These are phyloP conservation scores for Dendrothele bispora DNA, from an alignment of 768 basidiomycete species.

Conservation along the genomic window DNA sequence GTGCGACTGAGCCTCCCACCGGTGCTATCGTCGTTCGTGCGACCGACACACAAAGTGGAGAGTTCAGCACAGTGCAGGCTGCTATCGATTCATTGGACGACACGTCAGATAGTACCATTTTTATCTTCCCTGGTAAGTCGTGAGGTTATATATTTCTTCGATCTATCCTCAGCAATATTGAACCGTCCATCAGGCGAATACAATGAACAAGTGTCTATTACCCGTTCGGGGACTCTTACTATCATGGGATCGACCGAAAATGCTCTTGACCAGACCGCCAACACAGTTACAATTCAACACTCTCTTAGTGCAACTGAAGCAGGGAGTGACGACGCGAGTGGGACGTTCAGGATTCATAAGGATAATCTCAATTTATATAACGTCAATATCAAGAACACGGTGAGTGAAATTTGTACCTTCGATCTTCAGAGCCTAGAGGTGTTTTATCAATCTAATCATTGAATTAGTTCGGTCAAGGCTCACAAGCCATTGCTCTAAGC, in stretches of 20 bases:
- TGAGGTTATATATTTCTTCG: not conserved
- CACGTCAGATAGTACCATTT: slow-evolving; percentile 15
- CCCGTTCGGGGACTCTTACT: slow-evolving; percentile 12
- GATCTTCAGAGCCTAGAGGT: not conserved
- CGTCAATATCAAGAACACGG: slow-evolving; percentile 28
- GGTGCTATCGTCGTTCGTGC: slow-evolving; percentile 18
- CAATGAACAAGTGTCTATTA: slow-evolving; percentile 20
- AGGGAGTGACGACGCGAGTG: slow-evolving; percentile 13
- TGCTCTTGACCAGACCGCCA: not conserved
- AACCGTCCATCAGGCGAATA: slow-evolving; percentile 10
- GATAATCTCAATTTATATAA: slow-evolving; percentile 30
- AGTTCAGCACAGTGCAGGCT: slow-evolving; percentile 20
- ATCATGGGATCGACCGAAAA: slow-evolving; percentile 6
- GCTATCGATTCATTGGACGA: slow-evolving; percentile 21
- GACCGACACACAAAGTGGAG: slow-evolving; percentile 10
- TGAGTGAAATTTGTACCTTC: slow-evolving; percentile 3
- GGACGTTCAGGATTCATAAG: slow-evolving; percentile 30
- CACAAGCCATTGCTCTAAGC: slow-evolving; percentile 25
- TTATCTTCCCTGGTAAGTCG: slow-evolving; percentile 18
- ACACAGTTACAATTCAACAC: slow-evolving; percentile 2
- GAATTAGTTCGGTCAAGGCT: slow-evolving; percentile 18
- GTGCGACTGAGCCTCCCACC: too few relatives aligned
- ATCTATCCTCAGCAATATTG: not conserved
- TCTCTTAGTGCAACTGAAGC: slow-evolving; percentile 2
- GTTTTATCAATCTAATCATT: not conserved